Evolutionary conservation across 2,329 filamentous ascomycete species (phyloP).

Genomic region (Elsinoe batatas): DNA sequence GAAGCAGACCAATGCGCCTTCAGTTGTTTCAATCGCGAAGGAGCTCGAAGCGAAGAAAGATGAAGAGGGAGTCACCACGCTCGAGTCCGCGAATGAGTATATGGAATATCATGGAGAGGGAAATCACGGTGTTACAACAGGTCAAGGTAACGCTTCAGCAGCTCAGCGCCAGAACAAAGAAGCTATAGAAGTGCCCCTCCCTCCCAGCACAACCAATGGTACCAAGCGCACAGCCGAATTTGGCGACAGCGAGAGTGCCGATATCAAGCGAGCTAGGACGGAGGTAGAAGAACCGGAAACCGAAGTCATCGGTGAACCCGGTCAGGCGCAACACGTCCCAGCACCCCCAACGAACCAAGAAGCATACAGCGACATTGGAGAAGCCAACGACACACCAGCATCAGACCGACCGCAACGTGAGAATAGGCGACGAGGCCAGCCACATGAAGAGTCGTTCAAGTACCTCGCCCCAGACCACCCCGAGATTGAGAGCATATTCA

Average conservation of each 20-base stretch:
- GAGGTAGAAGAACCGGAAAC: slow-evolving; percentile 21
- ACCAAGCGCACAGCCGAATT: slow-evolving; percentile 35
- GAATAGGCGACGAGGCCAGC: slow-evolving; percentile 29
- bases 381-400: not conserved
- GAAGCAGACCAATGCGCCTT: slow-evolving; percentile 27
- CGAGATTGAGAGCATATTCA: slow-evolving; percentile 65
- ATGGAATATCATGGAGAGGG: slow-evolving; percentile 4
- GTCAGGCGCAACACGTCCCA: slow-evolving; percentile 20
- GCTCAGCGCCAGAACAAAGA: slow-evolving; percentile 21
- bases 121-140: not conserved
- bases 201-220: not conserved
- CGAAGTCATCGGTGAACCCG: slow-evolving; percentile 18
- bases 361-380: slow-evolving; percentile 12
- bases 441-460: slow-evolving; percentile 87
- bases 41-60: slow-evolving; percentile 28
- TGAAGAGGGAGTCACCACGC: slow-evolving; percentile 22
- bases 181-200: slow-evolving; percentile 5
- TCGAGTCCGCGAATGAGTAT: slow-evolving; percentile 23
- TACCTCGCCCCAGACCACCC: slow-evolving; percentile 66
- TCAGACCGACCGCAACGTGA: slow-evolving; percentile 12
- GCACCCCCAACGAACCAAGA: slow-evolving; percentile 18
- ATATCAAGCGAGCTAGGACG: slow-evolving; percentile 29
- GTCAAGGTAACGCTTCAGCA: slow-evolving; percentile 18
- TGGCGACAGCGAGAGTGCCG: slow-evolving; percentile 21
- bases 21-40: slow-evolving; percentile 29